phyloP scores from a whole-genome alignment of 257 asterid genomes.

The Solanum appendiculatum region DNA sequence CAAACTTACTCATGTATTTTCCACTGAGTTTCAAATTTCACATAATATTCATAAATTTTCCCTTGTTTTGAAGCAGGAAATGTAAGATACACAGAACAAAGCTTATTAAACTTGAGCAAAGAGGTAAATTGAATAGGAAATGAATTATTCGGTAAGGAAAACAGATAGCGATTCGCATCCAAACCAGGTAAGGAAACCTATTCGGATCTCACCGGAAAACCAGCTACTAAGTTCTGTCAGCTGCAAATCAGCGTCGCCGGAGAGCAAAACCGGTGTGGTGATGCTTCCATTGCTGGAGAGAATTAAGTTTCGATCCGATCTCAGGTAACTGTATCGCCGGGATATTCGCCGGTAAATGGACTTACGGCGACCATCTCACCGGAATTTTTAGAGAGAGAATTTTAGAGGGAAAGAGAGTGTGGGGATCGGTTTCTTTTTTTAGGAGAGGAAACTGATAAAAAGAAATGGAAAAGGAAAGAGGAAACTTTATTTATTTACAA shows the following conservation, averaged over 20 bases:
- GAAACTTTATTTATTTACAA: neutral
- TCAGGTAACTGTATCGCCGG: neutral
- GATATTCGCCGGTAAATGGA: neutral
- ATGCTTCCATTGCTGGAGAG: neutral
- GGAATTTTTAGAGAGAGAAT: neutral
- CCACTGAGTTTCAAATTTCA: neutral
- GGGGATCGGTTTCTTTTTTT: neutral
- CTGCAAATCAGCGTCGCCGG: neutral
- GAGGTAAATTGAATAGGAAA: neutral
- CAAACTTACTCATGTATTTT: neutral
- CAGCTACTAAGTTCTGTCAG: neutral
- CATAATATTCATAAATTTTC: neutral
- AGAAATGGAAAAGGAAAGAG: neutral
- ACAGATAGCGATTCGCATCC: neutral
- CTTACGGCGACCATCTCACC: slow-evolving; percentile 7
- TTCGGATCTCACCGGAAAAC: slow-evolving; percentile 6
- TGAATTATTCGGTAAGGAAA: neutral
- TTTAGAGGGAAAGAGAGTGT: neutral
- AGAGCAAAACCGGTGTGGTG: neutral
- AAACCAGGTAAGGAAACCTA: neutral
- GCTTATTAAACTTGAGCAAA: neutral
- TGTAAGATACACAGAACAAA: neutral
- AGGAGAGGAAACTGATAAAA: neutral
- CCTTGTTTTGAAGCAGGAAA: neutral
- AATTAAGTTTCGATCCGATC: neutral